Evolutionary conservation across 306 rosid species (phyloP), one percentile per base, ranked within the genome.

Genomic region (Leucaena leucocephala): DNA sequence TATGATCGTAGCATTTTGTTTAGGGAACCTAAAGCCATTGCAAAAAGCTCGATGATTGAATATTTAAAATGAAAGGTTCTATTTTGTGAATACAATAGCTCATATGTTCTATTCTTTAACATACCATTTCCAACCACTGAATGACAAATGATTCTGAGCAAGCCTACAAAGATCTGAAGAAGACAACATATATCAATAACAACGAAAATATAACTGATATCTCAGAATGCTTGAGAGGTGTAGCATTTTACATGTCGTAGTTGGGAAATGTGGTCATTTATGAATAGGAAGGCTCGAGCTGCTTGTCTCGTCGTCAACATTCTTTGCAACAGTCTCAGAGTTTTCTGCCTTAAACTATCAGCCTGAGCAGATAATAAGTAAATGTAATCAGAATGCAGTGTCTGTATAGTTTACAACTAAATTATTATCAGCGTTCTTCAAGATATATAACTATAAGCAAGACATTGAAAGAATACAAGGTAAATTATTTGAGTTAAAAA

Each of bases 311-410:
- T 74, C 1, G 93, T 88, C 78, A 93, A 75, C 71, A 93, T 93
- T 55, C 93, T 86, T 62, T 77, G 88, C 93, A 93, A 10, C 70
- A 91, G 98, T 70, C 90, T 95, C 48, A 93, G 88, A 3, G 97
- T 88, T 81, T 91, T 95, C 84, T 88, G 94, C 84, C 98, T 90
- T 84, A 93, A 85, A 48, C 90, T 85, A 58, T 93, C 97, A 71
- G 98, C 98, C 98, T 93, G 82, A 79, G 58, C 38, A 76, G 44
- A 58, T 36, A 5, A 40, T 3, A 40, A 27, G 27, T 27, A 22
- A 19, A 19, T 52, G 69, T 1, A 54, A 6, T 68, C 44, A 64
- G 50, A 13, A 8, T 76, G 64, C 69, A 39, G 50, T 63, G 15
- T 12, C 14, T 7, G 44, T 19, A 45, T 59, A 66, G 21, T 9